phyloP scores from a whole-genome alignment of 2,329 filamentous ascomycete genomes.

The Phaeosphaeriaceae sp. region DNA sequence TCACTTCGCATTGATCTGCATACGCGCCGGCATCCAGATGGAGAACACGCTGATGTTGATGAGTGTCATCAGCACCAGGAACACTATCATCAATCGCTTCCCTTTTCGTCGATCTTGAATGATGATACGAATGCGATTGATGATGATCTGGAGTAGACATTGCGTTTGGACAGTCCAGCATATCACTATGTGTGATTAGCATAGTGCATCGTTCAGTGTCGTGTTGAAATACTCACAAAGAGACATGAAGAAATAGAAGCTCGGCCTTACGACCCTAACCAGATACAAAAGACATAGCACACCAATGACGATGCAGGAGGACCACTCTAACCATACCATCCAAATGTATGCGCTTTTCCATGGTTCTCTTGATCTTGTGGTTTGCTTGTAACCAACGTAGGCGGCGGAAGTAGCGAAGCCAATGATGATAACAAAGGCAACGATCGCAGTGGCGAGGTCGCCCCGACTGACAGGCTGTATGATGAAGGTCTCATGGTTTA shows the following conservation, averaged over 20 bases:
- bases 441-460: conserved; percentile 26
- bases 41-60: conserved; percentile 41
- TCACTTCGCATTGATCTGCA: conserved; percentile 27
- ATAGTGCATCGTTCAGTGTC: too few species aligned
- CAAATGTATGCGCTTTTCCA: conserved; percentile 51
- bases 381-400: conserved; percentile 40
- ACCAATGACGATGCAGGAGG: conserved; percentile 51
- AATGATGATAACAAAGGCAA: conserved; percentile 26
- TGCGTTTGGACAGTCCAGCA: conserved; percentile 39
- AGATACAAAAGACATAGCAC: conserved; percentile 47
- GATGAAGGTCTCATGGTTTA: conserved; percentile 21
- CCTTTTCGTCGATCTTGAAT: conserved; percentile 24
- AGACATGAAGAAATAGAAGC: conserved; percentile 41
- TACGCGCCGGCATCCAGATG: conserved; percentile 38
- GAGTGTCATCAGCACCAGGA: conserved; percentile 22
- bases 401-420: conserved; percentile 31
- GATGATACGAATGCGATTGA: conserved; percentile 38
- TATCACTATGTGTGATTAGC: conserved; percentile 21
- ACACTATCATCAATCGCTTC: conserved; percentile 16
- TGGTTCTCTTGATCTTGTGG: conserved; percentile 23
- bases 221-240: conserved; percentile 22
- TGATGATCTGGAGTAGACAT: conserved; percentile 39
- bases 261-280: conserved; percentile 36
- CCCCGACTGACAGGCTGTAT: conserved; percentile 22
- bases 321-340: conserved; percentile 58